These are phyloP conservation scores for Eucalyptus regnans DNA, from an alignment of 345 rosid genomes.

Conservation along the genomic window DNA sequence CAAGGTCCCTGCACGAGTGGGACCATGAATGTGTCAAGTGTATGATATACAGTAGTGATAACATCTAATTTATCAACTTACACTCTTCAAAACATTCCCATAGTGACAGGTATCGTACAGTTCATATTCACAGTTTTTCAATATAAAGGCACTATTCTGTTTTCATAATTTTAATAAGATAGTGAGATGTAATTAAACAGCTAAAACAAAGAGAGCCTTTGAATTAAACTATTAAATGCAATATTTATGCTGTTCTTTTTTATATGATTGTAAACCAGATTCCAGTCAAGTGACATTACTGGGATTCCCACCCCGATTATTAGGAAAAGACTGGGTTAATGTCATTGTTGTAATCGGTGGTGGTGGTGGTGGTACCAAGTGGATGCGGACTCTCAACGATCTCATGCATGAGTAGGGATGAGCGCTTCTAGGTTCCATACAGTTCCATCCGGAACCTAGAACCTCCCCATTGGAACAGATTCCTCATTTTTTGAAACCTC, in stretches of 20 bases:
- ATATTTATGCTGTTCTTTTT: background rate
- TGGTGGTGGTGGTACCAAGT: background rate
- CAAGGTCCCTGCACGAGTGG: constrained; percentile 41
- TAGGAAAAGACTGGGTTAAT: background rate
- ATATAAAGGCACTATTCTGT: background rate
- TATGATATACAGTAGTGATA: background rate
- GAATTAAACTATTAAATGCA: background rate
- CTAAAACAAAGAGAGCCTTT: background rate
- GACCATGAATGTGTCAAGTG: background rate
- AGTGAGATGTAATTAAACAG: background rate
- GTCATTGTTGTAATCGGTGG: background rate
- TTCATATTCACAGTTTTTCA: background rate
- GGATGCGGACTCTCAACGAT: background rate
- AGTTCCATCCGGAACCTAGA: no score
- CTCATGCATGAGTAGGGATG: background rate
- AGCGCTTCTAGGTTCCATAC: no score
- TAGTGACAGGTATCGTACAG: background rate
- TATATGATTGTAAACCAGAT: background rate
- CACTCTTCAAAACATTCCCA: background rate
- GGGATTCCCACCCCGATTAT: background rate
- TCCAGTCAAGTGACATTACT: background rate
- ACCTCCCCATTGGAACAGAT: no score
- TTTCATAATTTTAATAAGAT: background rate
- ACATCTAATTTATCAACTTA: background rate
- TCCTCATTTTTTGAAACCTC: no score